phyloP scores from a whole-genome alignment of 306 rosid genomes.

The Mimosa bimucronata region DNA sequence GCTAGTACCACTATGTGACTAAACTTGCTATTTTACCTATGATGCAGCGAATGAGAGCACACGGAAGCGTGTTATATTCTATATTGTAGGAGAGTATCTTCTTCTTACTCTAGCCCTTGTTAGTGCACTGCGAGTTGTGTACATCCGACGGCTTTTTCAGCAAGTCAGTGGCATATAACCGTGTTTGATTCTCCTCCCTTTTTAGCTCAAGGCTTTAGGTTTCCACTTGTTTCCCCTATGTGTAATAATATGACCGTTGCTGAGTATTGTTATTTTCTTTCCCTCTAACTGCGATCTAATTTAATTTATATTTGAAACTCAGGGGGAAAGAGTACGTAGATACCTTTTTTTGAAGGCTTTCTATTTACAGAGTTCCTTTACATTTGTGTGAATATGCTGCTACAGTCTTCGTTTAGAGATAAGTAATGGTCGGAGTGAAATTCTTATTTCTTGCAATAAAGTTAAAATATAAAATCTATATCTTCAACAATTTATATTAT shows the following conservation, averaged over 20 bases:
- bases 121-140: constrained; percentile 76
- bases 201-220: constrained; percentile 43
- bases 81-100: constrained; percentile 82
- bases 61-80: constrained; percentile 71
- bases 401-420: too few relatives aligned
- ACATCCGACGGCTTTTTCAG: constrained; percentile 93
- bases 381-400: too few relatives aligned
- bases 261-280: constrained; percentile 21
- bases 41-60: constrained; percentile 94
- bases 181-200: constrained; percentile 67
- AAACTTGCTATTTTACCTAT: not conserved
- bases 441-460: too few relatives aligned
- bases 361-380: constrained; percentile 14
- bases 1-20: too few relatives aligned
- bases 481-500: too few relatives aligned
- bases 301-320: constrained; percentile 29
- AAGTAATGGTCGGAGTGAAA: too few relatives aligned
- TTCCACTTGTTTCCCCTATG: constrained; percentile 35
- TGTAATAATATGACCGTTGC: constrained; percentile 33
- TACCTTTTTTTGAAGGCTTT: constrained; percentile 24
- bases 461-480: too few relatives aligned
- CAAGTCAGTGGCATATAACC: constrained; percentile 90
- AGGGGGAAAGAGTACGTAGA: not conserved
- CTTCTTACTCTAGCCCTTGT: constrained; percentile 67
- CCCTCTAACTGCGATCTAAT: constrained; percentile 16